Evolutionary conservation across 441 rosid species (phyloP).

Genomic region (Aquilaria agallochum): DNA sequence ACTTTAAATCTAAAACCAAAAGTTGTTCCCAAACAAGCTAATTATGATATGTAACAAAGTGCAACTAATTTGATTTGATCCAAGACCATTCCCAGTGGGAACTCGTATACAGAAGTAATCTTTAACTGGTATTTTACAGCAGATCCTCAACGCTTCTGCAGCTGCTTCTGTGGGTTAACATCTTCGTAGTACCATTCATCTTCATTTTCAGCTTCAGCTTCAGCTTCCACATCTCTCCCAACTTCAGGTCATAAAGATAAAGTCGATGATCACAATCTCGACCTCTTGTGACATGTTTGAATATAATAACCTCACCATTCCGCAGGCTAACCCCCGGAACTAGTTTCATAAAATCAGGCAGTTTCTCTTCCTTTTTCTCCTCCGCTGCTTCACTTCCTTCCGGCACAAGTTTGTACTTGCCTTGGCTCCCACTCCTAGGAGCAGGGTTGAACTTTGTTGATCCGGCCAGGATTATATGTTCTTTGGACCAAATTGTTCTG

Average conservation of each 20-base stretch:
- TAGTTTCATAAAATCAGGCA: not conserved
- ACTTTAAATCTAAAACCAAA: too few species aligned
- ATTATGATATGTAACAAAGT: too few species aligned
- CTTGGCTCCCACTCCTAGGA: not conserved
- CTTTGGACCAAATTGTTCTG: constrained; percentile 14
- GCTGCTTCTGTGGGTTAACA: constrained; percentile 4
- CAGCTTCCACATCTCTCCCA: constrained; percentile 2
- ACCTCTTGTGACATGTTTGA: not conserved
- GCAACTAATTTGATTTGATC: too few species aligned
- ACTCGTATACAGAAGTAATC: too few species aligned
- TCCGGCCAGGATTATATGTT: constrained; percentile 6
- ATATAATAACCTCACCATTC: constrained; percentile 5
- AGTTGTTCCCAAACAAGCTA: too few species aligned
- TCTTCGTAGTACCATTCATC: too few species aligned
- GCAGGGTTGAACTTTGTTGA: constrained; percentile 1
- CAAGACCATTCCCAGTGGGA: too few species aligned
- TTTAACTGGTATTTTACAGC: too few species aligned
- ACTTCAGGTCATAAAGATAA: constrained; percentile 5
- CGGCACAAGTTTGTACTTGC: not conserved
- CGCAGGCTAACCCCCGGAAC: not conserved
- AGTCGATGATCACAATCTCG: not conserved
- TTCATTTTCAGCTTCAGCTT: not conserved
- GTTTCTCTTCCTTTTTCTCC: not conserved
- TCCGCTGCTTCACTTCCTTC: not conserved
- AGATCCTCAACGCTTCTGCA: too few species aligned